Evolutionary conservation across 2,329 filamentous ascomycete genomes (phyloP).

Genomic region (Trichoderma polysporum): DNA sequence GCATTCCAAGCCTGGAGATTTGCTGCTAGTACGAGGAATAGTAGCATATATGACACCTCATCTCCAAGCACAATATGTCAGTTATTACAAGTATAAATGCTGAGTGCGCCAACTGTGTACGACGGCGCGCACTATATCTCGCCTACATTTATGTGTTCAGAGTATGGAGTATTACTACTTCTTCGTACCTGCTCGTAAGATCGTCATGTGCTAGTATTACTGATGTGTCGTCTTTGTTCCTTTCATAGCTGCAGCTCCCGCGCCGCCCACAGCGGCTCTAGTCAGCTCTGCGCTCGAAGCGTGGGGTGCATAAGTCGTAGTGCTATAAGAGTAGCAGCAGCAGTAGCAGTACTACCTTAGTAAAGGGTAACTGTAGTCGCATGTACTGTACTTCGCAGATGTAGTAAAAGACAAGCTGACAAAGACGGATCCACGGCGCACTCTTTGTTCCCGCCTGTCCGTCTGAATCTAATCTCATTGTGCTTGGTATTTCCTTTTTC

Average conservation of each 20-base stretch:
- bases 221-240: background rate
- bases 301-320: constrained; percentile 9
- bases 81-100: background rate
- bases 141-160: too few relatives aligned
- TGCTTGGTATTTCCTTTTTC: background rate
- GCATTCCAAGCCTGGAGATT: background rate
- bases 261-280: constrained; percentile 6
- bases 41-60: background rate
- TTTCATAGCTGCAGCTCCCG: constrained; percentile 1
- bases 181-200: background rate
- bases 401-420: background rate
- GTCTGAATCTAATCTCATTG: background rate
- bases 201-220: background rate
- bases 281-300: constrained; percentile 7
- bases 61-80: background rate
- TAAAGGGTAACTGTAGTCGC: too few relatives aligned
- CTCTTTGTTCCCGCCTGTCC: background rate
- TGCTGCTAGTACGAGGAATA: background rate
- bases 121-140: too few relatives aligned
- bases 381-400: too few relatives aligned
- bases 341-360: background rate
- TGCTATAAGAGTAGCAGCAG: too few relatives aligned
- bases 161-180: too few relatives aligned
- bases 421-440: background rate
- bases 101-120: too few relatives aligned